Base-by-base conservation (phyloP, 441 rosid species). In the Aleurites moluccanus region DNA sequence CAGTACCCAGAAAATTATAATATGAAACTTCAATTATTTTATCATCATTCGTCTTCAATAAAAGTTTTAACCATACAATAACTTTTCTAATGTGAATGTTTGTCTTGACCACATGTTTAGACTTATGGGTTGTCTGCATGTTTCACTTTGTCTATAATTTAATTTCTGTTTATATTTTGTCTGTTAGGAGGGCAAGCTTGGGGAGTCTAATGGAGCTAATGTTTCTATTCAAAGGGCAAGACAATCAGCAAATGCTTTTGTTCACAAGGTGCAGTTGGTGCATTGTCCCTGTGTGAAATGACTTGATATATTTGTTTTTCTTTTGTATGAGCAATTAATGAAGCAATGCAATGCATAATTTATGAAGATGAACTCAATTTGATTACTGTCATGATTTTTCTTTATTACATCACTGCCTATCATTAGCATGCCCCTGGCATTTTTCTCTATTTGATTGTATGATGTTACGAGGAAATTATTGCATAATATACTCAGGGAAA, bases 241-340 rank as follows among this genome's bases (percentile, higher is more conserved):
- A 79, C 74, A 82, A 73, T 88, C 97, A 21, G 78, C 84, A 65
- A 90, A 87, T 80, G 78, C 80, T 75, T 89, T 91, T 83, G 87
- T 88, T 83, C 74, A 56, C 71, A 91, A 92, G 98, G 99, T 94
- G 87, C 20, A 70, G n/a, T 71, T 47, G 8, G 64, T 49, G 16
- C 21, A 47, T 52, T 75, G 56, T 72, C 57, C 49, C 16, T 63
- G 38, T 10, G 27, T 4, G 52, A 50, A 69, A 1, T 21, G 25
- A 60, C 40, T 38, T 38, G 67, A n/a, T 42, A 25, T 25, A 56
- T 16, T 61, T 75, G n/a, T 72, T 65, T 67, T 53, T 71, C 59
- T 73, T 70, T 71, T 60, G 27, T 16, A 59, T 40, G 8, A 71
- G 45, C 20, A 38, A 14, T 61, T 28, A 47, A 44, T 10, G 23